Evolutionary conservation across 352 stramenopile genomes (phyloP), one percentile per base, ranked within the genome.

Genomic region (Globisporangium canariense): DNA sequence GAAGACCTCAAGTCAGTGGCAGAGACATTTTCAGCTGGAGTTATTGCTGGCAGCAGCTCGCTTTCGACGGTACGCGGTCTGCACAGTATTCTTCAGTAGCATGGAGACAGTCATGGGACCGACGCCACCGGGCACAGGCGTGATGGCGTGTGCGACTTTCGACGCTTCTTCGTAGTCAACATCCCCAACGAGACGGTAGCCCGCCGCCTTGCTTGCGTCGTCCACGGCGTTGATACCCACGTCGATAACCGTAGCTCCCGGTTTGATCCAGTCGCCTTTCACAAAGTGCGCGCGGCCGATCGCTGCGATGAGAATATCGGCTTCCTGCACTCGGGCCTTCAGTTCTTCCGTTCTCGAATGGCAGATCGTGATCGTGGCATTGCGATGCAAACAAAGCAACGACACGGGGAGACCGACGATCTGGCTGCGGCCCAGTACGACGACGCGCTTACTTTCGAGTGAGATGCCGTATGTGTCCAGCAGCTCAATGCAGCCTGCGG

Each of bases 171-270:
- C 83, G 70, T 95, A 99, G 78, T 98, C 83, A 20, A 99, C 97
- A 76, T 99, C 98, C 8, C 98, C 98, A 18, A 99, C 96, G 8
- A 99, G 84, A 60, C 90, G 85, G 68, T 99, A 99, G 0, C 82
- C 83, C 16, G 70, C 73, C 36, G 84, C 87, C 70, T 89, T 91
- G 20, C 54, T 78, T 3, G 77, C 60, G 58, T 96, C 85, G 49
- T 98, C 89, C 4, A 99, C 85, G 22, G 87, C 86, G 75, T 99
- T 99, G 64, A 99, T 99, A 20, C 98, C 98, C 3, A 99, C 97
- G 80, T 99, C 97, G 62, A 99, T 96, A 0, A 99, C 97, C 4
- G 97, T 93, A 16, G 93, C 93, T 25, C 97, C 97, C 0, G 88
- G 80, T 75, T 99, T 99, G 61, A 99, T 78, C 98, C 98, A 99